A percentile compares a stretch with the other conserved stretches of the same genome.
phyloP scores from a whole-genome alignment of 2,329 filamentous ascomycete species.

The Lecanicillium sp. region DNA sequence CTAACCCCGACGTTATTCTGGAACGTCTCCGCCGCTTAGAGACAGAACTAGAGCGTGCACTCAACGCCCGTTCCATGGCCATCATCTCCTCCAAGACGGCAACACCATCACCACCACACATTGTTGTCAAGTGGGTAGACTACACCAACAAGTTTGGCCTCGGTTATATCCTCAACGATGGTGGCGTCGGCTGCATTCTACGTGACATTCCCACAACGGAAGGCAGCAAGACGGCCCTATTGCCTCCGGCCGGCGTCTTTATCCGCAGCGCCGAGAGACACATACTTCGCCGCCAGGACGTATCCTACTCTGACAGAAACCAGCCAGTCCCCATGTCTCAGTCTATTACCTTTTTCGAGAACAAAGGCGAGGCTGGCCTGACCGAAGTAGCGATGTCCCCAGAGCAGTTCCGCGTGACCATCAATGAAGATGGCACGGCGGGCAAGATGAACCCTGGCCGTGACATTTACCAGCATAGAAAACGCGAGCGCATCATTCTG shows the following conservation, averaged over 20 bases:
- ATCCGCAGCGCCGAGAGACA: conserved; percentile 67
- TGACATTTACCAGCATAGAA: conserved; percentile 59
- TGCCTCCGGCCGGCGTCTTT: conserved; percentile 66
- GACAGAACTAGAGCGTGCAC: conserved; percentile 53
- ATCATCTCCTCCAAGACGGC: conserved; percentile 50
- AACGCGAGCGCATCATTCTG: conserved; percentile 58
- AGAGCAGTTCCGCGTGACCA: conserved; percentile 50
- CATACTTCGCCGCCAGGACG: conserved; percentile 55
- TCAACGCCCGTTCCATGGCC: conserved; percentile 59
- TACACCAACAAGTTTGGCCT: conserved; percentile 84
- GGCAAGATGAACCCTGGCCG: conserved; percentile 57
- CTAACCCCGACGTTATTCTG: conserved; percentile 53
- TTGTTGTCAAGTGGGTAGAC: conserved; percentile 78
- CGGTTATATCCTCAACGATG: conserved; percentile 77
- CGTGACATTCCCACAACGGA: conserved; percentile 49
- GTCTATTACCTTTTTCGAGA: conserved; percentile 67
- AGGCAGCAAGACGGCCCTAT: conserved; percentile 42
- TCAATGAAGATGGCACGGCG: conserved; percentile 53
- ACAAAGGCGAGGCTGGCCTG: conserved; percentile 59
- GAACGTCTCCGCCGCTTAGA: conserved; percentile 51
- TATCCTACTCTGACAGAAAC: conserved; percentile 48
- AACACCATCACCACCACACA: conserved; percentile 51
- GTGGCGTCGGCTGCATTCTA: conserved; percentile 68
- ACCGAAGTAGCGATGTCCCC: conserved; percentile 58
- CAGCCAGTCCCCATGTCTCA: conserved; percentile 60